phyloP scores from a whole-genome alignment of 331 rosid genomes.

The Quercus phellos region DNA sequence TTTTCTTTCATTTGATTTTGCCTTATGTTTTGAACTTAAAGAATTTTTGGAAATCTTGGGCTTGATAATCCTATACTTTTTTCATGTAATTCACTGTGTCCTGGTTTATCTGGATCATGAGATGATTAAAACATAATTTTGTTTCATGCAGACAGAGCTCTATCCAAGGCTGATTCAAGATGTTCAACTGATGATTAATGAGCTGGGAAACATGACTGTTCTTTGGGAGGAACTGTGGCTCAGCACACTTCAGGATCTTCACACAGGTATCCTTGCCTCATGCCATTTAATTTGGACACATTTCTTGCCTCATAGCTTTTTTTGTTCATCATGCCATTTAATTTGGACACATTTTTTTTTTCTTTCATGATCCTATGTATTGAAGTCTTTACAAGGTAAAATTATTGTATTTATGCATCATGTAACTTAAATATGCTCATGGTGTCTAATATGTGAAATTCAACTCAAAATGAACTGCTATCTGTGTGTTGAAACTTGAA shows the following conservation, averaged over 20 bases:
- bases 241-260: constrained; percentile 97
- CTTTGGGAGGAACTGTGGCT: constrained; percentile 99
- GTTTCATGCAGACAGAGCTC: constrained; percentile 68
- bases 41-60: neutral
- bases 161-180: constrained; percentile 87
- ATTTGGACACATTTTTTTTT: neutral
- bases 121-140: constrained; percentile 25
- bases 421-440: neutral
- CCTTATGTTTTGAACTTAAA: neutral
- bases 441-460: neutral
- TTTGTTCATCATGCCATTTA: constrained; percentile 19
- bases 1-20: neutral
- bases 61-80: constrained; percentile 2
- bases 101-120: constrained; percentile 15
- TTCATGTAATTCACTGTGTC: constrained; percentile 17
- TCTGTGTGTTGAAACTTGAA: too few species aligned
- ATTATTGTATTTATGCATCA: neutral
- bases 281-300: constrained; percentile 16
- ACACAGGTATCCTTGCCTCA: constrained; percentile 51
- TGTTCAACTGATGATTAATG: constrained; percentile 88
- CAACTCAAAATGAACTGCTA: neutral
- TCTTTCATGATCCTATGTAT: neutral
- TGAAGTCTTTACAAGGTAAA: neutral
- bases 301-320: neutral
- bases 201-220: constrained; percentile 91